Base-by-base conservation (phyloP, 495 filamentous ascomycete species). In the Lasiosphaeria hispida region DNA sequence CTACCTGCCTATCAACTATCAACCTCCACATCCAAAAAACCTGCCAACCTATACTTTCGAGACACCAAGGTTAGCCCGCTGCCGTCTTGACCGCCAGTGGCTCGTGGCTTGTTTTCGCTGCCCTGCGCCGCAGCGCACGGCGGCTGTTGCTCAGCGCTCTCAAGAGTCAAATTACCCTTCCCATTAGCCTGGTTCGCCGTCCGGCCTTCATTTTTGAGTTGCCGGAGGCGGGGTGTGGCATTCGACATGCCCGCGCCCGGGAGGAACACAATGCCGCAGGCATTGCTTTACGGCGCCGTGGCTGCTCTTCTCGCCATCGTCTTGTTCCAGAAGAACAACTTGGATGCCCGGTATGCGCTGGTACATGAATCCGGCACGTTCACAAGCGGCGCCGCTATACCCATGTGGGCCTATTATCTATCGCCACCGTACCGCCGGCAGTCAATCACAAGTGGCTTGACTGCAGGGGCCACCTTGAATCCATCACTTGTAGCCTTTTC, bases 221-320 rank as follows among this genome's bases (percentile, higher is more conserved):
- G 44, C 17, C 44, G 10, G 44, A 48, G 17, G 14, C 23, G 23
- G 23, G 23, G 23, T 30, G 23, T 30, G 23, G 23, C 23, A 30
- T 30, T 30, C 5, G 23, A 5, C 5, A 48, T 48, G 11, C 5
- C 10, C 13, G 52, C 52, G 59, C 11, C 23, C n/a, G 7, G 7
- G 30, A 19, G 41, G 17, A 11, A 11, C 23, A 30, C 34, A 6
- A 15, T 38, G 23, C 45, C 37, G 9, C 55, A 38, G 13, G 33
- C 36, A 11, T 33, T 67, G 34, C 30, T 69, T 11, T 56, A 60
- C 14, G 53, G 48, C 17, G 54, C 55, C 14, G 10, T 67, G 10
- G 41, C 50, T 37, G 58, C 61, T 18, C 43, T 69, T 15, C 7
- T 70, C 34, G 62, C 63, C 6, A 19, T 68, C 33, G 48, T 63